A percentile compares a stretch with the other conserved stretches of the same genome.
These are phyloP conservation scores for Flaveria sonorensis DNA, from an alignment of 129 eudicot species.

Conservation along the genomic window DNA sequence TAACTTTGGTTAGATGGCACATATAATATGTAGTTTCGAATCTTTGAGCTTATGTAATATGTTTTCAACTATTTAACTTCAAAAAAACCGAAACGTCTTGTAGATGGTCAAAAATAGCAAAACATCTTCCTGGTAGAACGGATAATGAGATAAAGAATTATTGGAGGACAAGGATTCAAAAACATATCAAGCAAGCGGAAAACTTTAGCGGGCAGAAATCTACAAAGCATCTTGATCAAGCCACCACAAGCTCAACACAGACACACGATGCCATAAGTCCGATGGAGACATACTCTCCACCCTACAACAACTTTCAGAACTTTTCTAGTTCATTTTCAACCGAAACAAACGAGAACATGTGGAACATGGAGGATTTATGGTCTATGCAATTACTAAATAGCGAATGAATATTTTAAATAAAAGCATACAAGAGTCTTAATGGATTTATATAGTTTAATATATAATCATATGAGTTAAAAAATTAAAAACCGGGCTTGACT, in stretches of 20 bases:
- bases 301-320: constrained; percentile 46
- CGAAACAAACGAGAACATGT: constrained; percentile 60
- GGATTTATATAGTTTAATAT: constrained; percentile 6
- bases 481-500: constrained; percentile 20
- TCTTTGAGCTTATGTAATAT: background rate
- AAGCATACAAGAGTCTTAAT: background rate
- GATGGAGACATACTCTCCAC: constrained; percentile 58
- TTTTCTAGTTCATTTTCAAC: constrained; percentile 51
- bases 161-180: constrained; percentile 86
- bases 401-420: constrained; percentile 39
- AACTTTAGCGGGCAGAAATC: constrained; percentile 37
- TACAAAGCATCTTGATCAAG: constrained; percentile 39
- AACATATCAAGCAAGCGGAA: constrained; percentile 76
- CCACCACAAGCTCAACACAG: constrained; percentile 47
- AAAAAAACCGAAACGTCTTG: background rate
- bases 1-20: background rate
- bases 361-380: constrained; percentile 94
- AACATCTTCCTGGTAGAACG: constrained; percentile 87
- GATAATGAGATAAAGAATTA: constrained; percentile 90
- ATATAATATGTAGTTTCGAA: background rate
- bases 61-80: constrained; percentile 4
- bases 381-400: constrained; percentile 72
- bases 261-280: constrained; percentile 44
- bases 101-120: constrained; percentile 90
- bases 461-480: background rate